phyloP scores from a whole-genome alignment of 2,329 filamentous ascomycete genomes.

The Pseudopithomyces maydicus region DNA sequence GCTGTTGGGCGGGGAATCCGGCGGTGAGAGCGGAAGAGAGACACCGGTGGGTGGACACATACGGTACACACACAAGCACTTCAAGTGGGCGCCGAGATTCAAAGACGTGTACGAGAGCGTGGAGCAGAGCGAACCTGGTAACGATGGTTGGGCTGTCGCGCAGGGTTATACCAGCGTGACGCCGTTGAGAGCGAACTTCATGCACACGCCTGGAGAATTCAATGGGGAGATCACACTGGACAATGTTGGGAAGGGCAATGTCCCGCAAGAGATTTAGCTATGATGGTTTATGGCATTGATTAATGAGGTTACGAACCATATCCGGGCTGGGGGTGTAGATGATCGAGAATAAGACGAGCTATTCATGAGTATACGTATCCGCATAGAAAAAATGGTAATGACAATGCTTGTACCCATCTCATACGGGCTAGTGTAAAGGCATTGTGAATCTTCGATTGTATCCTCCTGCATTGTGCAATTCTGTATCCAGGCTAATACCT shows the following conservation, averaged over 20 bases:
- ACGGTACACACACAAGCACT: slow-evolving; percentile 78
- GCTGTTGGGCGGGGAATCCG: slow-evolving; percentile 22
- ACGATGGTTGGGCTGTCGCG: slow-evolving; percentile 91
- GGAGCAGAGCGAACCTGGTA: slow-evolving; percentile 76
- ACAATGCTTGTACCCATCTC: too few species aligned
- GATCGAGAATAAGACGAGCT: too few species aligned
- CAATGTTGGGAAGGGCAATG: slow-evolving; percentile 1
- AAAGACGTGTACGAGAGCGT: slow-evolving; percentile 86
- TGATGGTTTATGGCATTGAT: too few species aligned
- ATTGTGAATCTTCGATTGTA: too few species aligned
- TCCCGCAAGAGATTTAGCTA: not conserved
- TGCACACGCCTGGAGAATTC: slow-evolving; percentile 58
- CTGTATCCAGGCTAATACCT: too few species aligned
- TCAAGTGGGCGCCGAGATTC: slow-evolving; percentile 92
- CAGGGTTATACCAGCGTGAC: slow-evolving; percentile 90
- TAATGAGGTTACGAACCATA: too few species aligned
- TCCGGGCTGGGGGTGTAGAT: too few species aligned
- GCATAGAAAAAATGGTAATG: too few species aligned
- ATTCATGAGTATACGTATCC: too few species aligned
- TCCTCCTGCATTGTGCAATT: too few species aligned
- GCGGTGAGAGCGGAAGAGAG: slow-evolving; percentile 23
- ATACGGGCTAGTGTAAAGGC: too few species aligned
- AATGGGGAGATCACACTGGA: slow-evolving; percentile 33
- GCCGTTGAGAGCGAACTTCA: slow-evolving; percentile 90
- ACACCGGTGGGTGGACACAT: slow-evolving; percentile 33